These are phyloP conservation scores for Pneumocystis sp. DNA, from an alignment of 1,139 yeast genomes.

Conservation along the genomic window DNA sequence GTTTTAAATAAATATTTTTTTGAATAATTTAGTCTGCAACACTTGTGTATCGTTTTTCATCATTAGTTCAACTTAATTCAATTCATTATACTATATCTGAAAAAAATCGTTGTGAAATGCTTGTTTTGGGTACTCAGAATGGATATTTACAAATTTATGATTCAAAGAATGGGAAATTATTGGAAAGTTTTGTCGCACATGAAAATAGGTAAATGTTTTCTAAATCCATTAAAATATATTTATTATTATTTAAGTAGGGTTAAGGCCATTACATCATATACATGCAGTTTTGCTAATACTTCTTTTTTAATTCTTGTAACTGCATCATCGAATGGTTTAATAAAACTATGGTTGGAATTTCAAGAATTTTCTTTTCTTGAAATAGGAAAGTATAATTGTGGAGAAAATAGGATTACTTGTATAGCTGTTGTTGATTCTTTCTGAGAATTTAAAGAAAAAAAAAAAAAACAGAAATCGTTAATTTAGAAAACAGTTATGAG, in stretches of 20 bases:
- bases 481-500: not conserved
- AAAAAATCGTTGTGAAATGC: constrained; percentile 25
- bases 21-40: constrained; percentile 34
- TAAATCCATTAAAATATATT: not conserved
- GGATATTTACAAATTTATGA: constrained; percentile 53
- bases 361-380: not conserved
- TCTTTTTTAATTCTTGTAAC: constrained; percentile 35
- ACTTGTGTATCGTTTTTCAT: constrained; percentile 36
- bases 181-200: not conserved
- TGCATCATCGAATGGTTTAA: constrained; percentile 83
- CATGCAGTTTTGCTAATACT: constrained; percentile 21
- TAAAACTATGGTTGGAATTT: constrained; percentile 64
- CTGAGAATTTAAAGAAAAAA: not conserved
- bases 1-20: constrained; percentile 34
- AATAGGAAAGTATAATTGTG: not conserved
- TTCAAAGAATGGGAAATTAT: not conserved
- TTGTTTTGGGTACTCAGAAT: constrained; percentile 54
- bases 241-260: not conserved
- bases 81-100: not conserved
- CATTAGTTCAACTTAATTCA: constrained; percentile 9
- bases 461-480: not conserved
- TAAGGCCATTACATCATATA: constrained; percentile 4
- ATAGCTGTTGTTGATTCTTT: not conserved
- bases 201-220: not conserved
- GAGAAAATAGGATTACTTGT: not conserved